Evolutionary conservation across 192 early-diverging fungal genomes (phyloP).

Genomic region (Backusella luteola): DNA sequence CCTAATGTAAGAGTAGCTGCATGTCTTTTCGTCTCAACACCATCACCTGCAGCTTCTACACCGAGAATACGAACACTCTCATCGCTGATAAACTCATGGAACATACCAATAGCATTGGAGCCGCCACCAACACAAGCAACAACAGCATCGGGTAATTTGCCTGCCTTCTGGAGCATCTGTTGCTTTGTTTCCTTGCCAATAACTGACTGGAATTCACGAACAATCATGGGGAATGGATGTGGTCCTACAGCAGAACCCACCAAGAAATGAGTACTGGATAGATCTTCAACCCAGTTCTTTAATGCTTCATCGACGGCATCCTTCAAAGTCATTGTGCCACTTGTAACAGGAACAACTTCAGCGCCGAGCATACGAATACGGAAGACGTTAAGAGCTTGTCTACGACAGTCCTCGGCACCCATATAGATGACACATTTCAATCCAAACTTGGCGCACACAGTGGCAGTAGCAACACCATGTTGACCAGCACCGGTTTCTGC

Average conservation of each 20-base stretch:
- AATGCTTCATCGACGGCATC: slow-evolving; percentile 99
- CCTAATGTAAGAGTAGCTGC: slow-evolving; percentile 88
- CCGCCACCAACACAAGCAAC: slow-evolving; percentile 99
- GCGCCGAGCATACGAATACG: slow-evolving; percentile 93
- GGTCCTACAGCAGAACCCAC: slow-evolving; percentile 98
- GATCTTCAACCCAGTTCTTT: slow-evolving; percentile 98
- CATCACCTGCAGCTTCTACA: slow-evolving; percentile 94
- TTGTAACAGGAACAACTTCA: slow-evolving; percentile 82
- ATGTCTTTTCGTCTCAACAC: slow-evolving; percentile 82
- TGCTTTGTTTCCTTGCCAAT: slow-evolving; percentile 89
- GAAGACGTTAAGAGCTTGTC: slow-evolving; percentile 96
- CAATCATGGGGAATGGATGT: slow-evolving; percentile 96
- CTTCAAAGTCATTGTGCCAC: slow-evolving; percentile 85
- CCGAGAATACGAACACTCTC: slow-evolving; percentile 81
- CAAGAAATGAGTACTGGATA: slow-evolving; percentile 89
- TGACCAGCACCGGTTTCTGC: slow-evolving; percentile 99
- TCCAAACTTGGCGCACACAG: slow-evolving; percentile 97
- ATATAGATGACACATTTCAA: slow-evolving; percentile 97
- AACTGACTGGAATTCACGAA: slow-evolving; percentile 95
- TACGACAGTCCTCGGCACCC: slow-evolving; percentile 93
- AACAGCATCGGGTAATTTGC: slow-evolving; percentile 87
- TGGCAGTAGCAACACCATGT: slow-evolving; percentile 97
- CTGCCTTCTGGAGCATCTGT: slow-evolving; percentile 80
- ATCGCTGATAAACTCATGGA: slow-evolving; percentile 91
- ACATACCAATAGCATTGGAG: slow-evolving; percentile 96